These are phyloP conservation scores for Dioscorea zingiberensis DNA, from an alignment of 106 monocot species.

Conservation along the genomic window DNA sequence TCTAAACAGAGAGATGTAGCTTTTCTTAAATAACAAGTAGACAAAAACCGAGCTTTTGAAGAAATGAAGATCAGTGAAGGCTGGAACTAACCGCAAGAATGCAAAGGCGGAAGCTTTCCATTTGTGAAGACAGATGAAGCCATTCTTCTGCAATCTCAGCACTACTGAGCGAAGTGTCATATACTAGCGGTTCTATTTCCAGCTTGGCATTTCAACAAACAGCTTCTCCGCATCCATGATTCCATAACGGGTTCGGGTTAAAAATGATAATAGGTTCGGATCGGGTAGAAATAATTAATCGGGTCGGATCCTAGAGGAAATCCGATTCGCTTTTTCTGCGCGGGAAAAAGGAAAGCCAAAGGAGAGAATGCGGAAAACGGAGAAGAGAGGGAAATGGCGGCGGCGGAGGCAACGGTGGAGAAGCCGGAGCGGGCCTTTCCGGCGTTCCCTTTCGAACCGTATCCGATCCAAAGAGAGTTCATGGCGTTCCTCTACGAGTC, in stretches of 20 bases:
- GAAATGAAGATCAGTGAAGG: too few species aligned
- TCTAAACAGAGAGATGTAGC: too few species aligned
- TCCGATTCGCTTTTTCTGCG: background rate
- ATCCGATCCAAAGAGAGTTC: conserved; percentile 89
- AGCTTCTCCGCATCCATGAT: too few species aligned
- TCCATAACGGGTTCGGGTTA: too few species aligned
- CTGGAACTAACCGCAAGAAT: background rate
- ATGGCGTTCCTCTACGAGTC: conserved; percentile 85
- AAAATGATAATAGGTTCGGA: too few species aligned
- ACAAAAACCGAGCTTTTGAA: too few species aligned
- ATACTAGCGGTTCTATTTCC: too few species aligned
- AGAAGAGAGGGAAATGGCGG: background rate
- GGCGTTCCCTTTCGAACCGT: conserved; percentile 88
- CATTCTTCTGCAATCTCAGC: background rate
- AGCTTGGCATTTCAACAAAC: too few species aligned
- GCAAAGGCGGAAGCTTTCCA: background rate
- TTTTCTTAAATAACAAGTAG: too few species aligned
- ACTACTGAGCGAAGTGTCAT: too few species aligned
- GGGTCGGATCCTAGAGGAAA: background rate
- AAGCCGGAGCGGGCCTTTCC: conserved; percentile 54
- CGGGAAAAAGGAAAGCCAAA: background rate
- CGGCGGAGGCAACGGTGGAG: conserved; percentile 4
- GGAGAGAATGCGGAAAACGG: background rate
- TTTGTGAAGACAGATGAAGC: background rate
- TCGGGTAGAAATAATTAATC: background rate